Base-by-base conservation (phyloP, 805 yeast genomes). In the Kodamaea sagamina region DNA sequence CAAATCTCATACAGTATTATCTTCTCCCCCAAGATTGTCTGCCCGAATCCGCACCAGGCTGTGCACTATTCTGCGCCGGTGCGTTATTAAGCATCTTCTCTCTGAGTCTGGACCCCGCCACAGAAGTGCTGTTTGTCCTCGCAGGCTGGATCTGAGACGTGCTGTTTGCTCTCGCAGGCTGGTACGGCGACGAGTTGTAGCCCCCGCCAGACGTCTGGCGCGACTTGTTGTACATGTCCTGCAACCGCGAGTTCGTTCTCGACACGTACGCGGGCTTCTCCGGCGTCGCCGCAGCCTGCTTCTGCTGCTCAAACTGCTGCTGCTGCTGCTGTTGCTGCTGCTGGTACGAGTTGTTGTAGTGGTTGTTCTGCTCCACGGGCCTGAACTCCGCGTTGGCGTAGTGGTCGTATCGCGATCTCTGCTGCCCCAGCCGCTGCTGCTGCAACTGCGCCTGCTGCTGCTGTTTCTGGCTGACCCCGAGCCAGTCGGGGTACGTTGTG, bases 401-500 rank as follows among this genome's bases (percentile, higher is more conserved):
- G 22, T 46, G 38, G 42, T 38, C 37, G 40, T 25, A 42, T 29
- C 32, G 25, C 13, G 27, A 17, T 21, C 45, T 38, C 18, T 22
- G 41, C 28, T 31, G 36, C 4, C 41, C 41, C 41, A 26, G 38
- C 22, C 18, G 13, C n/a, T 46, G 28, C 9, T 34, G 47, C 8
- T 39, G 16, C 34, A 45, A 22, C 24, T 40, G 43, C 4, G 37
- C 41, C 15, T 43, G 52, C 21, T 50, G 49, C 22, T 12, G 40
- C 29, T 48, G 52, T 29, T 39, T 46, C 11, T 28, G 47, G 12
- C 29, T 29, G 8, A 39, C 47, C 9, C 74, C 76, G 25, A 71
- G 57, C 76, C 76, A 71, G 21, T 68, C 74, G 17, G 76, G 76
- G 42, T 63, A 71, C n/a, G 65, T 61, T 38, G 58, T 55, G 26